Base-by-base conservation (phyloP, 1,139 yeast species). In the Sugiyamaella pinicola region DNA sequence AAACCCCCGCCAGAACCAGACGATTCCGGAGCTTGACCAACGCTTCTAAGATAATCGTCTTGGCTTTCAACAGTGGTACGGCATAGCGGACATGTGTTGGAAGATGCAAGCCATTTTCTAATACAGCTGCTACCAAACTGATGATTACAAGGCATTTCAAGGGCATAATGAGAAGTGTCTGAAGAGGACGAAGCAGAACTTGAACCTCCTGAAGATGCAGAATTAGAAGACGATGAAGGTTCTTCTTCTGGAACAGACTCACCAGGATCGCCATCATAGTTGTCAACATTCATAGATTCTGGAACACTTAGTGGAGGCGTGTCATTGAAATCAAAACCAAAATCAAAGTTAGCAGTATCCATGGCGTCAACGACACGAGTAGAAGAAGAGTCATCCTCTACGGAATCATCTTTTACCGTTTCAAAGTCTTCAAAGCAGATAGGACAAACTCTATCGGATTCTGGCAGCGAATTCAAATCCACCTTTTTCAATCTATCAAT, bases 31-130 rank as follows among this genome's bases (percentile, higher is more conserved):
- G 43, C 54, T 47, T 60, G 62, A 13, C 65, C 66, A 4, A 59
- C 60, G 19, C 54, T 47, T 19, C 61, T 52, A 26, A 60, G 51
- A 52, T 61, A 64, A 51, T 61, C 60, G 22, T 57, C 49, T 31
- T 68, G 72, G 24, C 64, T 58, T 56, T 77, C 79, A 24, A 86
- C 80, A 2, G 78, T 74, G 24, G 72, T 72, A 55, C 96, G 80
- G 65, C 97, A 89, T 52, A 88, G 72, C 0, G 97, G 97, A 67
- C 97, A 89, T 1, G 88, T 81, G 31, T 81, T 75, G 55, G 85
- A 81, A 45, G 76, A 73, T 55, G 77, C 76, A 50, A 89, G 78
- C 97, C 97, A 89, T 60, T 84, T 85, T 57, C 74, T 77, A 38
- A 87, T 72, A 70, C 97, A 89, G 24, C 78, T 78, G 58, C 81